These are phyloP conservation scores for Sphagnum fallax DNA, from an alignment of 228 moss, liverwort and hornwort genomes.

Conservation along the genomic window DNA sequence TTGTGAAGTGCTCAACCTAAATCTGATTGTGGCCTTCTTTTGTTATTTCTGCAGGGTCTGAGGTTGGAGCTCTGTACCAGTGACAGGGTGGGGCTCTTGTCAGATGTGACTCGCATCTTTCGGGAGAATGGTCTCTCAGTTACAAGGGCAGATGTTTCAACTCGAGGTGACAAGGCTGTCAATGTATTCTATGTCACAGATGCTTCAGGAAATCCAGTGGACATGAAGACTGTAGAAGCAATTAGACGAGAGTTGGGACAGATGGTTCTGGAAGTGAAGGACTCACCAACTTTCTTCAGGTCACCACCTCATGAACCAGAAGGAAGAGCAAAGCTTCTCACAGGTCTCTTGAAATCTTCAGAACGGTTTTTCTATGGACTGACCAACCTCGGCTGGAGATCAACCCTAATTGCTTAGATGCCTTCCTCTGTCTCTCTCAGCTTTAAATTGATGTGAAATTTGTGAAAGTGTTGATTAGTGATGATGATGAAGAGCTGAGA, in stretches of 20 bases:
- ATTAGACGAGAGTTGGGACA: neutral
- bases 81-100: slow-evolving; percentile 1
- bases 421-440: too few relatives aligned
- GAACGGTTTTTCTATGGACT: slow-evolving; percentile 31
- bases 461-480: too few relatives aligned
- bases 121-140: slow-evolving; percentile 5
- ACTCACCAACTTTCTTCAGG: slow-evolving; percentile 1
- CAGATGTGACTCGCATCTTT: neutral
- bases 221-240: neutral
- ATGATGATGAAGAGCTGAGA: too few relatives aligned
- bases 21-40: neutral
- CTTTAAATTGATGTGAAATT: too few relatives aligned
- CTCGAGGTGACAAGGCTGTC: neutral
- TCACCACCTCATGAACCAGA: slow-evolving; percentile 24
- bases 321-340: slow-evolving; percentile 29
- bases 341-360: slow-evolving; percentile 33
- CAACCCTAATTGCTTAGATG: too few relatives aligned
- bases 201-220: slow-evolving; percentile 4
- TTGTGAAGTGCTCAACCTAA: too few relatives aligned
- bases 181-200: slow-evolving; percentile 5
- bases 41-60: neutral
- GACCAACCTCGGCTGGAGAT: slow-evolving; percentile 2
- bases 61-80: slow-evolving; percentile 3
- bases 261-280: neutral
- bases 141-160: slow-evolving; percentile 1